Percentiles rank a stretch among this genome's conserved stretches.
phyloP scores from a whole-genome alignment of 148 eudicot species.

The Nepenthes mirabilis region DNA sequence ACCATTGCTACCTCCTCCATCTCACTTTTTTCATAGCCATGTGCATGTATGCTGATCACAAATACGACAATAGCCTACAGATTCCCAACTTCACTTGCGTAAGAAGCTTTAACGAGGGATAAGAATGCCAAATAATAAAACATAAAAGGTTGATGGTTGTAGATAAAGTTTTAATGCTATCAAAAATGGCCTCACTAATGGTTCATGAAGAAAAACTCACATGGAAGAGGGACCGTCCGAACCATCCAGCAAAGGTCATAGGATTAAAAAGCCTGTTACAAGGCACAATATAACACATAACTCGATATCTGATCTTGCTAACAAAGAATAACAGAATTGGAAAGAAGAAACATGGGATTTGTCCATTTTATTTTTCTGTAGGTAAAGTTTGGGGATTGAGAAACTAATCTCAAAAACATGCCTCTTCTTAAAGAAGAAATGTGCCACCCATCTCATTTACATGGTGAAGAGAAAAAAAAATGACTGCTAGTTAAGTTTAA shows the following conservation, averaged over 20 bases:
- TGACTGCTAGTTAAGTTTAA: neutral
- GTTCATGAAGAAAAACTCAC: constrained; percentile 22
- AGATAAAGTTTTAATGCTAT: no score
- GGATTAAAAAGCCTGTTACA: constrained; percentile 80
- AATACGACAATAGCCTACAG: constrained; percentile 89
- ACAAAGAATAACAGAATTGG: no score
- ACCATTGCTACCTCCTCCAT: constrained; percentile 94
- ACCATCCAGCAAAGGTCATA: constrained; percentile 99
- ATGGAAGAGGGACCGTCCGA: constrained; percentile 90
- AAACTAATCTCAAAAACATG: neutral
- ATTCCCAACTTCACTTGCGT: constrained; percentile 1
- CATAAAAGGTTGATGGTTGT: no score
- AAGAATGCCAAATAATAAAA: no score
- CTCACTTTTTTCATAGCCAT: constrained; percentile 77
- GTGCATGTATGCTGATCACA: constrained; percentile 61
- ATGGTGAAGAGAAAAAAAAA: neutral
- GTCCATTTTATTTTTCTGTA: neutral
- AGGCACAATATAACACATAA: neutral
- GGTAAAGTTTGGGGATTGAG: no score
- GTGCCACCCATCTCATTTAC: no score
- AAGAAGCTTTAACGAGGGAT: neutral
- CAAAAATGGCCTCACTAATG: no score
- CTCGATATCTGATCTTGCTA: no score
- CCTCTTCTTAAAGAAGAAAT: neutral
- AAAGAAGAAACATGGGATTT: neutral